Evolutionary conservation across 441 rosid genomes (phyloP), one percentile per base, ranked within the genome.

Genomic region (Bocquillonia castaneifolia): DNA sequence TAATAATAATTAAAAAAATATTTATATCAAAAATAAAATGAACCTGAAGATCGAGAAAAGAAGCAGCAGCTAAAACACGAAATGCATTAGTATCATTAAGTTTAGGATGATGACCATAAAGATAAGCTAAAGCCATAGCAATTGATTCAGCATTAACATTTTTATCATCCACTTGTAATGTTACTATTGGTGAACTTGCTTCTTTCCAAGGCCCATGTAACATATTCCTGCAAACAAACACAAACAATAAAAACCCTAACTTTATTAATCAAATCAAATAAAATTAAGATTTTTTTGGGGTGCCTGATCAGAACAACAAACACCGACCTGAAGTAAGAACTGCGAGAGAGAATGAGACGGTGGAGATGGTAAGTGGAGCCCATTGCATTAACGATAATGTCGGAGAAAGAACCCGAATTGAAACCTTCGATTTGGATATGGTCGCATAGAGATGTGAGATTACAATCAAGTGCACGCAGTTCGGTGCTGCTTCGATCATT

Each of bases 1-100:
- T 50, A n/a, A n/a, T n/a, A n/a, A n/a, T n/a, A n/a, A n/a, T n/a
- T n/a, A n/a, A n/a, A n/a, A n/a, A n/a, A n/a, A n/a, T n/a, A n/a
- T n/a, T n/a, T 10, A 18, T 22, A 55, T 36, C 9, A 29, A 79
- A 48, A 34, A 39, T 7, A 17, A 15, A 59, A 10, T 4, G 17
- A 34, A 92, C 98, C 98, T 93, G 96, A 64, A 93, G 97, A 78
- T 93, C 98, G 37, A 93, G 97, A 84, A 91, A 93, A 1, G 98
- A 91, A 70, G 97, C 94, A 18, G 93, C 92, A 77, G 98, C 98
- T 71, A 93, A 78, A 60, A 91, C 97, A n/a, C 96, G 94, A 73
- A 88, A 93, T 0, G 98, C 98, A 66, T 88, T 93, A 53, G 73
- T 81, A 77, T 89, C 96, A 74, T 89, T 86, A 77, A 91, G 93